These are phyloP conservation scores for Torulaspora globosa DNA, from an alignment of 1,139 yeast species.

Conservation along the genomic window DNA sequence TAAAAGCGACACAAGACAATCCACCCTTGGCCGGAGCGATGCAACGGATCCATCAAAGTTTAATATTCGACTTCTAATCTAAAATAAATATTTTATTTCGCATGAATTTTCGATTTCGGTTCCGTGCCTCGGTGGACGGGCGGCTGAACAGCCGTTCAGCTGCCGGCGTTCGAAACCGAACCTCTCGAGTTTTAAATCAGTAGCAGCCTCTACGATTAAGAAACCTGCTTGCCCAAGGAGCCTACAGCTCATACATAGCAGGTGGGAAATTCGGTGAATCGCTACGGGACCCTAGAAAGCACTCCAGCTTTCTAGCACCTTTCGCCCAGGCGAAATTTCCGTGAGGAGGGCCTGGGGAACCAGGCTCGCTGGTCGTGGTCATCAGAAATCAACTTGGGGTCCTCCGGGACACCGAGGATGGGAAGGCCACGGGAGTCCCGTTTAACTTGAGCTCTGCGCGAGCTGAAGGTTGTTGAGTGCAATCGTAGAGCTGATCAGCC, in stretches of 20 bases:
- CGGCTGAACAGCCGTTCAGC: neutral
- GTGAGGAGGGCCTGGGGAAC: slow-evolving; percentile 33
- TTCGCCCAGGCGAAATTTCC: slow-evolving; percentile 17
- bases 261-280: slow-evolving; percentile 41
- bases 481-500: slow-evolving; percentile 33
- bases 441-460: slow-evolving; percentile 23
- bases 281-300: slow-evolving; percentile 23
- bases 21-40: too few relatives aligned
- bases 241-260: slow-evolving; percentile 18
- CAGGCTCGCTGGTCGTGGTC: slow-evolving; percentile 22
- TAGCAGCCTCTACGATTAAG: slow-evolving; percentile 27
- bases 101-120: neutral
- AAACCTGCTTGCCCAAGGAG: slow-evolving; percentile 25
- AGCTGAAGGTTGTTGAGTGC: slow-evolving; percentile 37
- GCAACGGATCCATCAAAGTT: too few relatives aligned
- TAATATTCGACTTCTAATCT: too few relatives aligned
- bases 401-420: slow-evolving; percentile 21
- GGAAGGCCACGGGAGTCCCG: slow-evolving; percentile 35
- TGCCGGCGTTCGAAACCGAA: slow-evolving; percentile 10
- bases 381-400: slow-evolving; percentile 24
- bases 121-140: slow-evolving; percentile 4
- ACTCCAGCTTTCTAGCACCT: slow-evolving; percentile 5
- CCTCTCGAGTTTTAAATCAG: slow-evolving; percentile 18
- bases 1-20: too few relatives aligned
- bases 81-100: neutral